phyloP scores from a whole-genome alignment of 768 basidiomycete species.

The Collybia sp. region DNA sequence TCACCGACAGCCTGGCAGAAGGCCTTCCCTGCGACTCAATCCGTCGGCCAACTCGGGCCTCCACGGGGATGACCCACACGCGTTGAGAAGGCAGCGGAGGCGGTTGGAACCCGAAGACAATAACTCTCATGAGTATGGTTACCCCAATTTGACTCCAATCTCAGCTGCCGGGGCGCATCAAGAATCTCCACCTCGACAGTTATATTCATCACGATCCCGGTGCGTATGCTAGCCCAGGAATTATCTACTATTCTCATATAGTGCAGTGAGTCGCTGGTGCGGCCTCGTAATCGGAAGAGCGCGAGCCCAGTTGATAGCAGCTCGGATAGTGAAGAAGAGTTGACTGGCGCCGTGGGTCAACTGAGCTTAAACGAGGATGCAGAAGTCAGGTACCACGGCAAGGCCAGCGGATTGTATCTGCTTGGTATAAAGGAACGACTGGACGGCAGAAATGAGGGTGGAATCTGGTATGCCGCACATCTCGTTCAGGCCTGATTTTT shows the following conservation, averaged over 20 bases:
- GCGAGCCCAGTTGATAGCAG: constrained; percentile 27
- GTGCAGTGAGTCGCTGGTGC: constrained; percentile 1
- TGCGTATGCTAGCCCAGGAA: neutral
- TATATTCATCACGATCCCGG: neutral
- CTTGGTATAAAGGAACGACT: constrained; percentile 55
- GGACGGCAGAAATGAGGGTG: constrained; percentile 68
- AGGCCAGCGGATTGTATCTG: constrained; percentile 76
- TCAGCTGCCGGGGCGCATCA: constrained; percentile 18
- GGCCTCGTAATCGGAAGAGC: constrained; percentile 17
- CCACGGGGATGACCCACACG: constrained; percentile 26
- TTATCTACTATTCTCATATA: no score
- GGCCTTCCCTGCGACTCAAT: constrained; percentile 12
- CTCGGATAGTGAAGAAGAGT: constrained; percentile 35
- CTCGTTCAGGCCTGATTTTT: constrained; percentile 3
- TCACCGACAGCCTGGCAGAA: neutral
- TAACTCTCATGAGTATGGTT: no score
- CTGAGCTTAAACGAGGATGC: constrained; percentile 84
- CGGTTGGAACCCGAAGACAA: constrained; percentile 34
- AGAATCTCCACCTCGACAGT: neutral
- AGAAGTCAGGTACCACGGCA: constrained; percentile 84
- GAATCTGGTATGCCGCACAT: constrained; percentile 58
- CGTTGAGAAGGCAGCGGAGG: constrained; percentile 41
- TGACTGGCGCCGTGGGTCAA: constrained; percentile 75
- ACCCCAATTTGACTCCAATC: constrained; percentile 12
- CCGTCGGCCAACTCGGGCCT: constrained; percentile 10